Evolutionary conservation across 495 filamentous ascomycete species (phyloP).

Genomic region (Elaphomyces granulatus): DNA sequence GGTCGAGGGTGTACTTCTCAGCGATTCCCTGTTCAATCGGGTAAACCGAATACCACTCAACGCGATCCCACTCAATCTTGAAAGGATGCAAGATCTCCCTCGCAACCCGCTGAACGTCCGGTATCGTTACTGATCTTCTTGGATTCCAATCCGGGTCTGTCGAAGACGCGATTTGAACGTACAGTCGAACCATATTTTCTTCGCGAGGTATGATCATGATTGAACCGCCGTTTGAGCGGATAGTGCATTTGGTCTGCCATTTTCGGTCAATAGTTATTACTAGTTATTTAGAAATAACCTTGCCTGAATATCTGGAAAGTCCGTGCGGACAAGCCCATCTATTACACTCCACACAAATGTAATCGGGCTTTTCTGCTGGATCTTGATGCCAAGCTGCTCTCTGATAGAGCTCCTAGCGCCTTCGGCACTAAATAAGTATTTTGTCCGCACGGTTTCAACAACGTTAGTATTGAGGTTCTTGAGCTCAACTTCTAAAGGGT

Average conservation of each 20-base stretch:
- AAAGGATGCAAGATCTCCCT: slow-evolving; percentile 44
- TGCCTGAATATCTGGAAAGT: slow-evolving; percentile 69
- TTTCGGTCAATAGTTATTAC: background rate
- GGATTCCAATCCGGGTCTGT: slow-evolving; percentile 41
- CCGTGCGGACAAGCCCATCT: slow-evolving; percentile 59
- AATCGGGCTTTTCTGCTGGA: slow-evolving; percentile 50
- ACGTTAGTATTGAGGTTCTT: slow-evolving; percentile 60
- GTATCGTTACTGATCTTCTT: slow-evolving; percentile 29
- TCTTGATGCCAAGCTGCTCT: slow-evolving; percentile 42
- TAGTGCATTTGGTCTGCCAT: slow-evolving; percentile 73
- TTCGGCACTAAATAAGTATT: slow-evolving; percentile 53
- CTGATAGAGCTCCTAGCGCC: slow-evolving; percentile 50
- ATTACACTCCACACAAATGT: slow-evolving; percentile 67
- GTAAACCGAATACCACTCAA: slow-evolving; percentile 47
- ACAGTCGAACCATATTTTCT: slow-evolving; percentile 64
- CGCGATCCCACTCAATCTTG: slow-evolving; percentile 34
- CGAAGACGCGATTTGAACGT: slow-evolving; percentile 57
- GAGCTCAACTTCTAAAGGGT: slow-evolving; percentile 54
- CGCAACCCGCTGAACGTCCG: slow-evolving; percentile 42
- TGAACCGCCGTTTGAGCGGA: slow-evolving; percentile 41
- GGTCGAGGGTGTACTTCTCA: slow-evolving; percentile 37
- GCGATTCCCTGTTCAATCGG: slow-evolving; percentile 44
- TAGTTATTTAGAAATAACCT: slow-evolving; percentile 1
- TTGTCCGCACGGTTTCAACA: slow-evolving; percentile 47
- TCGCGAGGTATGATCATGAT: slow-evolving; percentile 63